These are phyloP conservation scores for Citrus australasica DNA, from an alignment of 345 rosid genomes.

Conservation along the genomic window DNA sequence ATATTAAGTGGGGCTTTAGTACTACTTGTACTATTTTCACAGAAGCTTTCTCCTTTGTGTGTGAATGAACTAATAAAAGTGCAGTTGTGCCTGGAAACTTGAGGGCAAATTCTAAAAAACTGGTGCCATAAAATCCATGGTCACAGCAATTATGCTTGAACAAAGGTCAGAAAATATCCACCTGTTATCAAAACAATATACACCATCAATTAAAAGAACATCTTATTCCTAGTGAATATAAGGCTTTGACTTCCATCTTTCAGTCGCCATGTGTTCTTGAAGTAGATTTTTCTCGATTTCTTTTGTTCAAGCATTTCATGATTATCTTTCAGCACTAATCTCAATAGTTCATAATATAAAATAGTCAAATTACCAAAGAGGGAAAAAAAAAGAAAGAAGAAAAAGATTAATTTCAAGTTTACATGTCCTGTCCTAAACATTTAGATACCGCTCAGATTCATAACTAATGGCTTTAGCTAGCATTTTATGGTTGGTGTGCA, in stretches of 20 bases:
- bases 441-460: not conserved
- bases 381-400: not conserved
- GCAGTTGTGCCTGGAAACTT: too few species aligned
- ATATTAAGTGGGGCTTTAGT: too few species aligned
- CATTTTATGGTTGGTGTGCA: not conserved
- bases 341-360: too few species aligned
- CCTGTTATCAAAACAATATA: not conserved
- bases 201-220: not conserved
- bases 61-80: too few species aligned
- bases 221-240: not conserved
- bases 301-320: not conserved
- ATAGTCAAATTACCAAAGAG: not conserved
- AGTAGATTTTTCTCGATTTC: not conserved
- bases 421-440: not conserved
- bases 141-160: not conserved
- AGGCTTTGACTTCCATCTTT: not conserved
- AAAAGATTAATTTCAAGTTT: not conserved
- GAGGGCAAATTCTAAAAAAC: too few species aligned
- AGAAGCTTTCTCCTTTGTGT: too few species aligned
- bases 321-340: not conserved
- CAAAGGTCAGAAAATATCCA: not conserved
- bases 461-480: not conserved
- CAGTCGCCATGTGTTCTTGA: not conserved
- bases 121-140: too few species aligned
- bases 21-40: too few species aligned